phyloP scores from a whole-genome alignment of 768 basidiomycete species.

The Nidularia sp. region DNA sequence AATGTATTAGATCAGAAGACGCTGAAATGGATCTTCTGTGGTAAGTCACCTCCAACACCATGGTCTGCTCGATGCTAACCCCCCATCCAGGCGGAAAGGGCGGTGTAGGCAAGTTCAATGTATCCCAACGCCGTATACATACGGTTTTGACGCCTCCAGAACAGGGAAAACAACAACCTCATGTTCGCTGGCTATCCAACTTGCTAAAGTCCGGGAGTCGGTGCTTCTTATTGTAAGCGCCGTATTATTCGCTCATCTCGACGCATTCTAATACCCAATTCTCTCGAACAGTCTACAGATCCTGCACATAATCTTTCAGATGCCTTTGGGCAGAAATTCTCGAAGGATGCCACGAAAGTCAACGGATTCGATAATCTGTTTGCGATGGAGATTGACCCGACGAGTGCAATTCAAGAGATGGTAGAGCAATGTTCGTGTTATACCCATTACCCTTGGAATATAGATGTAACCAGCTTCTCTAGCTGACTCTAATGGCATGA shows the following conservation, averaged over 20 bases:
- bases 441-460: not conserved
- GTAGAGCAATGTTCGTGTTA: constrained; percentile 81
- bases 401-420: constrained; percentile 98
- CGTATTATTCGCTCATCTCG: not conserved
- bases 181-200: constrained; percentile 95
- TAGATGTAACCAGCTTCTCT: constrained; percentile 5
- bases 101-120: constrained; percentile 76
- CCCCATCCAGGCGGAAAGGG: constrained; percentile 83
- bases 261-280: not conserved
- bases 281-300: constrained; percentile 77
- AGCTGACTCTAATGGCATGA: constrained; percentile 90
- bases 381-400: constrained; percentile 99
- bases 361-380: constrained; percentile 95
- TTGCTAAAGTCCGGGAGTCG: constrained; percentile 87
- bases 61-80: constrained; percentile 7
- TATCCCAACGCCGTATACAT: not conserved
- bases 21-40: constrained; percentile 99
- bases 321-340: constrained; percentile 98
- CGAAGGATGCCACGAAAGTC: constrained; percentile 97
- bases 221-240: constrained; percentile 88
- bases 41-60: constrained; percentile 38
- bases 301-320: constrained; percentile 99
- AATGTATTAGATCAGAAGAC: constrained; percentile 91
- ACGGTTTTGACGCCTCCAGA: not conserved
- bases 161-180: constrained; percentile 97